These are phyloP conservation scores for Globisporangium nodosum DNA, from an alignment of 352 stramenopile genomes.

Conservation along the genomic window DNA sequence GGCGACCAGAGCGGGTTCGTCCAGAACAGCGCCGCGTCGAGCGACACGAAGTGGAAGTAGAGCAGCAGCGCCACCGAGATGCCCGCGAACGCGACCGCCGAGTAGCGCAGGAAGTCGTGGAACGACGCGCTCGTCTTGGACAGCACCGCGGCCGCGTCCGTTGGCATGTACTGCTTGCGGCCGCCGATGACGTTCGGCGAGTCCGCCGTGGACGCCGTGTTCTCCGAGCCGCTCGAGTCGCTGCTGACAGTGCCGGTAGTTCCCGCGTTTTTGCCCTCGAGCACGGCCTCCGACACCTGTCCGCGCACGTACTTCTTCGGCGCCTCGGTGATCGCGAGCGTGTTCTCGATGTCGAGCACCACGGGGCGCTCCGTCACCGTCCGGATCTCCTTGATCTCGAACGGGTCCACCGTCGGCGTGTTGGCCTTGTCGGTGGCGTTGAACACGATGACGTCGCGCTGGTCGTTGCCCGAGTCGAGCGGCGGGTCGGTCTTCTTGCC, in stretches of 20 bases:
- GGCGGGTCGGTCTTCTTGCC: conserved; percentile 18
- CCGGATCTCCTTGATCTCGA: conserved; percentile 39
- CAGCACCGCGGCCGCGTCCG: conserved; percentile 36
- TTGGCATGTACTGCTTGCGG: conserved; percentile 43
- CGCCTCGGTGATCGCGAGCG: conserved; percentile 18
- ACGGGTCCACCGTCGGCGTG: conserved; percentile 33
- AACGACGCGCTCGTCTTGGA: conserved; percentile 37
- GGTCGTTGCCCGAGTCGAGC: conserved; percentile 25
- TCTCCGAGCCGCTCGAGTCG: conserved; percentile 8
- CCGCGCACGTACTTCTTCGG: conserved; percentile 47
- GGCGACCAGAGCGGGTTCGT: conserved; percentile 47
- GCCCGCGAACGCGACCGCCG: conserved; percentile 48
- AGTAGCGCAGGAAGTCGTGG: conserved; percentile 58
- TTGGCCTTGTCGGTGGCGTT: conserved; percentile 21
- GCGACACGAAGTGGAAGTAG: conserved; percentile 57
- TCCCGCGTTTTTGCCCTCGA: not conserved
- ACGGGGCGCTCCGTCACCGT: conserved; percentile 29
- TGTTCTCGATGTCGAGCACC: conserved; percentile 42
- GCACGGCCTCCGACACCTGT: conserved; percentile 4
- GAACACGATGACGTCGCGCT: conserved; percentile 48
- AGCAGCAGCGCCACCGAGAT: conserved; percentile 55
- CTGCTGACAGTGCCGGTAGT: conserved; percentile 5
- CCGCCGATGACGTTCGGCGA: conserved; percentile 49
- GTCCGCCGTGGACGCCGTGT: conserved; percentile 10
- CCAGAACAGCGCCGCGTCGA: conserved; percentile 39